These are phyloP conservation scores for Vitis hybrid DNA, from an alignment of 177 flowering plant species.

Conservation along the genomic window DNA sequence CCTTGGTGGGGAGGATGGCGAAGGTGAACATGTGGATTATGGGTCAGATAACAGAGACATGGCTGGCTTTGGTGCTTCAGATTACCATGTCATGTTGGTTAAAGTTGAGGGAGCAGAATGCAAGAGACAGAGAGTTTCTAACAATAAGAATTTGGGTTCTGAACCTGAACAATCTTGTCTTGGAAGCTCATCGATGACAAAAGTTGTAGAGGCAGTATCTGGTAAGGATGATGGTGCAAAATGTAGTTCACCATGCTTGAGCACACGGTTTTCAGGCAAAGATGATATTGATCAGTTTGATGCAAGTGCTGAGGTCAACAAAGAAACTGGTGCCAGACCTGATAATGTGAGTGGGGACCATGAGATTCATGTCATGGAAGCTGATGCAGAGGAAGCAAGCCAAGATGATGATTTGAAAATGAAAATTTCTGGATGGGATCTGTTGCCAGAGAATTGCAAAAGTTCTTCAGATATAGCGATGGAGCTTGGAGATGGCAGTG, in stretches of 20 bases:
- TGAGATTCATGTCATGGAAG: slow-evolving; percentile 11
- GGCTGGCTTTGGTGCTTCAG: slow-evolving; percentile 26
- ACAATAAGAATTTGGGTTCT: slow-evolving; percentile 11
- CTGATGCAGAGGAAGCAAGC: slow-evolving; percentile 7
- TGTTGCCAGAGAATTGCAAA: slow-evolving; percentile 17
- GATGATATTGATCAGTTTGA: slow-evolving; percentile 4
- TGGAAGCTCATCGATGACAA: neutral
- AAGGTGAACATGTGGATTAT: slow-evolving; percentile 56
- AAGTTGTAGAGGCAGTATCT: neutral
- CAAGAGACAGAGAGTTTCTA: slow-evolving; percentile 9
- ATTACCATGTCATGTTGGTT: slow-evolving; percentile 18
- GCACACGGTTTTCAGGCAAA: slow-evolving; percentile 7
- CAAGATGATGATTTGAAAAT: slow-evolving; percentile 12
- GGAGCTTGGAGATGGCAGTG: slow-evolving; percentile 13
- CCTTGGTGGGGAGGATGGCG: slow-evolving; percentile 40
- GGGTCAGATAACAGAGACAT: slow-evolving; percentile 47
- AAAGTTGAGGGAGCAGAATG: slow-evolving; percentile 12
- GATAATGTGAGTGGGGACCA: slow-evolving; percentile 4
- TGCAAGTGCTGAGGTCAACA: slow-evolving; percentile 5
- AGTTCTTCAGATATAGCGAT: slow-evolving; percentile 13
- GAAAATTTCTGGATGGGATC: slow-evolving; percentile 28
- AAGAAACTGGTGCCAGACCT: slow-evolving; percentile 8
- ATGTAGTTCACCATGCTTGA: neutral
- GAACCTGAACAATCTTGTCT: slow-evolving; percentile 13
- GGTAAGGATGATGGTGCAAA: slow-evolving; percentile 2